Evolutionary conservation across 345 rosid species (phyloP).

Genomic region (Sisymbrium altissimum): DNA sequence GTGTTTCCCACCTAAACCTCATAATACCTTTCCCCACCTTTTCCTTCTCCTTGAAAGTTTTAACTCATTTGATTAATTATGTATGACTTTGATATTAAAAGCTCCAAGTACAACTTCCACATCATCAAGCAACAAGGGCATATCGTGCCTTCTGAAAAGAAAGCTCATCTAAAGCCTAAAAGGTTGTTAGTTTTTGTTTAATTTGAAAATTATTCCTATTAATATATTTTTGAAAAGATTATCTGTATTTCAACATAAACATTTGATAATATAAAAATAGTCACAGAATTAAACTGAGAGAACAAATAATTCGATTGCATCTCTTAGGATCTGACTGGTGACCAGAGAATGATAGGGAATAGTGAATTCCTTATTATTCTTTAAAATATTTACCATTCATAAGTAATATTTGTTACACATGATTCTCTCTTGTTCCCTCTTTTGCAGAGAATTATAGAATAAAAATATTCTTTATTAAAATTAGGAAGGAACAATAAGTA

Average conservation of each 20-base stretch:
- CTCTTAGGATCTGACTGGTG: too few relatives aligned
- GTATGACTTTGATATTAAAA: not conserved
- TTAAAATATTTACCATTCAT: too few relatives aligned
- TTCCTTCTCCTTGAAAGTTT: conserved; percentile 14
- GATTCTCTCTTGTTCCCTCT: too few relatives aligned
- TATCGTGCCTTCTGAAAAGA: not conserved
- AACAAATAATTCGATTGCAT: not conserved
- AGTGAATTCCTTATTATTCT: too few relatives aligned
- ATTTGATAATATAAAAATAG: not conserved
- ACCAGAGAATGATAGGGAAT: too few relatives aligned
- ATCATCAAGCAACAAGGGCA: conserved; percentile 10
- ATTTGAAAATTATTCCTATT: not conserved
- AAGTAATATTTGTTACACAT: too few relatives aligned
- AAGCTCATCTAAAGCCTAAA: not conserved
- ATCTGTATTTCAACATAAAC: not conserved
- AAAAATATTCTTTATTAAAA: too few relatives aligned
- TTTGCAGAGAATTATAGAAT: too few relatives aligned
- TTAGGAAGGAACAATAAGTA: too few relatives aligned
- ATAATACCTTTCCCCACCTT: not conserved
- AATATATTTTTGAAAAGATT: not conserved
- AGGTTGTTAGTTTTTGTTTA: not conserved
- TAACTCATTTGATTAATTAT: conserved; percentile 6
- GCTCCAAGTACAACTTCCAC: conserved; percentile 1
- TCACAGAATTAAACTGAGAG: not conserved
- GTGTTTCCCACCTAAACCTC: conserved; percentile 26